Evolutionary conservation across 163 green algal genomes (phyloP).

Genomic region (Volvox carteri): DNA sequence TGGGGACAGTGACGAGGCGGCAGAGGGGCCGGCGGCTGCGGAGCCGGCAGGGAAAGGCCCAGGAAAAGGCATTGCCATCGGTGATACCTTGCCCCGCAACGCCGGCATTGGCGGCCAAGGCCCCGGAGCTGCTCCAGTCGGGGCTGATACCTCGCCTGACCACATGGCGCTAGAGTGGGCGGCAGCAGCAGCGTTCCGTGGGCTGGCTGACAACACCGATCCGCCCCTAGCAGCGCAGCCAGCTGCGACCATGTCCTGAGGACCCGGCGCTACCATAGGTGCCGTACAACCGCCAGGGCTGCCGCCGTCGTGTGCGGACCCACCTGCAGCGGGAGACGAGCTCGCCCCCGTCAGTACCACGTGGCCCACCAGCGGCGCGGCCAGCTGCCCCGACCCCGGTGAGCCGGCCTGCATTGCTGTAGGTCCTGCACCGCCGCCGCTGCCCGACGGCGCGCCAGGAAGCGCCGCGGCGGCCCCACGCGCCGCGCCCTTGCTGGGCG

Average conservation of each 20-base stretch:
- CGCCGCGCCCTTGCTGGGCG: neutral
- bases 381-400: neutral
- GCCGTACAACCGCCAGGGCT: neutral
- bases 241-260: neutral
- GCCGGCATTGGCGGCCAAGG: neutral
- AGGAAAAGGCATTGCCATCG: neutral
- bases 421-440: neutral
- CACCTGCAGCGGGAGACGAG: neutral
- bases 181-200: neutral
- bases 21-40: neutral
- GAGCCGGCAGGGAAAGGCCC: neutral
- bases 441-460: neutral
- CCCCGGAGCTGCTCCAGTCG: too few species aligned
- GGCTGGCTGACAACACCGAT: too few species aligned
- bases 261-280: neutral
- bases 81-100: neutral
- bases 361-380: constrained; percentile 3
- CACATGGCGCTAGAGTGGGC: neutral
- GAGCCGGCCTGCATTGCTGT: neutral
- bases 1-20: neutral
- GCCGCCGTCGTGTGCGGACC: neutral
- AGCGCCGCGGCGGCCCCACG: neutral
- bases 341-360: constrained; percentile 11
- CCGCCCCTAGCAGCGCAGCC: too few species aligned
- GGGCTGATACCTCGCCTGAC: neutral